Evolutionary conservation across 441 rosid genomes (phyloP), one percentile per base, ranked within the genome.

Genomic region (Populus tomentosa): DNA sequence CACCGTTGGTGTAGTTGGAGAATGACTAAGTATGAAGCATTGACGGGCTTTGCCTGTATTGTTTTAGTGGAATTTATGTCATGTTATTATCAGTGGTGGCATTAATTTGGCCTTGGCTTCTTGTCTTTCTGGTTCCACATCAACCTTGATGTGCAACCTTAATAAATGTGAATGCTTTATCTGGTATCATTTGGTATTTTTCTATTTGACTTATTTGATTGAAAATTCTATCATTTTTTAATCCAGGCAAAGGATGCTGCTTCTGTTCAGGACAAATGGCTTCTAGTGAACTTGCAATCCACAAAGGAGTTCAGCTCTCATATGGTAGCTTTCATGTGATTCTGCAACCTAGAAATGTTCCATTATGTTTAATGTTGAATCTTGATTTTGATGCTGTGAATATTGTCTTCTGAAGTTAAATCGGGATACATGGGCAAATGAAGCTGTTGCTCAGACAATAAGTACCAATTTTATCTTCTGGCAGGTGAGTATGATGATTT

Each of bases 371-470:
- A 28, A 30, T 59, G 50, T 56, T 70, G 74, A 13, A 70, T 75
- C 79, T 72, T 6, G 59, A 38, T 71, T 75, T 32, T 78, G 61
- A 65, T 83, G 56, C 69, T 70, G 4, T 68, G 6, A 74, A n/a
- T 79, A 10, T 80, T 84, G 33, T 73, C 35, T 81, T 79, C 26
- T 79, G 85, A 85, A 95, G 99, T 97, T 96, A 81, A 96, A 96
- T 85, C 89, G 98, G 75, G 98, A 94, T 85, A 96, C 99, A 33
- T 93, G 99, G 97, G 97, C 95, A 76, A 91, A 94, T 84, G 97
- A 90, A 80, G 94, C 99, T 69, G 97, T 94, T 80, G 87, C 93
- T 71, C 93, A 94, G 80, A 94, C 99, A 66, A 82, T 94, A 77
- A 87, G 86, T 78, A 88, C 95, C 32, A 93, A 92, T 79, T 94